Conservation (phyloP, 768 basidiomycete genomes). For the Naganishia friedmannii region DNA sequence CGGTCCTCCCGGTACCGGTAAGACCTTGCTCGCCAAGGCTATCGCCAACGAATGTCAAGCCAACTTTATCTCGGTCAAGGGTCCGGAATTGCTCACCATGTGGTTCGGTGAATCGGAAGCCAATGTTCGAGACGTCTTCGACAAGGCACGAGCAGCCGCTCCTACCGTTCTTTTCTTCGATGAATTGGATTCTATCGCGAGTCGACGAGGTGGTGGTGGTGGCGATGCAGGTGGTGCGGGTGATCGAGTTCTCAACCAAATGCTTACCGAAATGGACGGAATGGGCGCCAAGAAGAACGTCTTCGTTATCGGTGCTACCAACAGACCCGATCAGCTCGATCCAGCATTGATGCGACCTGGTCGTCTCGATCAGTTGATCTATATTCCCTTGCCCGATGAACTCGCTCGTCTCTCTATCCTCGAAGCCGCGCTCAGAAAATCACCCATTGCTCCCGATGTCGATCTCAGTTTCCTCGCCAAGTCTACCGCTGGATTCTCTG, state of each 20-base stretch:
- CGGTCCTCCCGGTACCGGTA: slow-evolving; percentile 99
- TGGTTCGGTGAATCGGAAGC: slow-evolving; percentile 98
- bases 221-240: slow-evolving; percentile 95
- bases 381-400: slow-evolving; percentile 97
- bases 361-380: slow-evolving; percentile 95
- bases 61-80: slow-evolving; percentile 99
- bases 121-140: slow-evolving; percentile 98
- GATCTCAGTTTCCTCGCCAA: slow-evolving; percentile 82
- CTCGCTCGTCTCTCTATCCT: slow-evolving; percentile 85
- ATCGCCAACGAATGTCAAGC: slow-evolving; percentile 99
- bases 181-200: slow-evolving; percentile 97
- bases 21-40: slow-evolving; percentile 95
- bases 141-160: slow-evolving; percentile 98
- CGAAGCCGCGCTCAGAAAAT: slow-evolving; percentile 84
- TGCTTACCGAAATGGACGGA: slow-evolving; percentile 97
- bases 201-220: slow-evolving; percentile 76
- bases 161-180: slow-evolving; percentile 99
- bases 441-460: slow-evolving; percentile 77
- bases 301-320: slow-evolving; percentile 81
- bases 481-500: slow-evolving; percentile 94
- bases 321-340: slow-evolving; percentile 94
- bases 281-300: slow-evolving; percentile 99
- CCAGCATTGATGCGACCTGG: slow-evolving; percentile 89
- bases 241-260: slow-evolving; percentile 85
- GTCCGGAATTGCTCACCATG: slow-evolving; percentile 94